A percentile compares a stretch with the other conserved stretches of the same genome.
phyloP scores from a whole-genome alignment of 2,329 filamentous ascomycete genomes.

The Colletotrichum graminicola region DNA sequence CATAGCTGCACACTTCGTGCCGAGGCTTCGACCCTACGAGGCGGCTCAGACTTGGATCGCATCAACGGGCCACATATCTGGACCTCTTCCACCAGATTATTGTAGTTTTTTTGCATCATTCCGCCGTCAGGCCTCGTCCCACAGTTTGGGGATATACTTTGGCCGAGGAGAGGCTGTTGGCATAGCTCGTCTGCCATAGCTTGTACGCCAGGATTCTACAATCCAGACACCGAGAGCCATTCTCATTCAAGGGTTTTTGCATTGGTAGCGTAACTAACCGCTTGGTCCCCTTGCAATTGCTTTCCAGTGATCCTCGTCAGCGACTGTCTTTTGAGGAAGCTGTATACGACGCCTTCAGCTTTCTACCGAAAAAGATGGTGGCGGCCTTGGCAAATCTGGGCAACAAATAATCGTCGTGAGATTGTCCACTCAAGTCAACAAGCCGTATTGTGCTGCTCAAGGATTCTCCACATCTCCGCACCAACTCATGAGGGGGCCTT shows the following conservation, averaged over 20 bases:
- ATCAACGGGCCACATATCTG: background rate
- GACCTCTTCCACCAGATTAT: background rate
- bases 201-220: too few species aligned
- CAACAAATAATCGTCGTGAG: background rate
- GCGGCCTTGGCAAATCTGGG: background rate
- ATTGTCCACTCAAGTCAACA: background rate
- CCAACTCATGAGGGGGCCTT: conserved; percentile 25
- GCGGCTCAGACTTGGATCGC: background rate
- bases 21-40: too few species aligned
- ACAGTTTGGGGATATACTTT: background rate
- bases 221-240: background rate
- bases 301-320: background rate
- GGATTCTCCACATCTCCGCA: conserved; percentile 38
- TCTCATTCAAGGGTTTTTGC: background rate
- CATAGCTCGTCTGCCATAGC: too few species aligned
- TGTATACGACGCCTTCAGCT: background rate
- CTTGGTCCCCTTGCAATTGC: too few species aligned
- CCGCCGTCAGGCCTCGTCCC: background rate
- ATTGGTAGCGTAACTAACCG: background rate
- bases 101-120: background rate
- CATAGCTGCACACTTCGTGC: background rate
- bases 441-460: conserved; percentile 7
- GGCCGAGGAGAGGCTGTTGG: background rate
- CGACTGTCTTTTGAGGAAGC: too few species aligned
- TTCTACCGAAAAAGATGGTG: background rate